These are phyloP conservation scores for Saccharomycopsis oosterbeekiorum DNA, from an alignment of 805 yeast species.

Conservation along the genomic window DNA sequence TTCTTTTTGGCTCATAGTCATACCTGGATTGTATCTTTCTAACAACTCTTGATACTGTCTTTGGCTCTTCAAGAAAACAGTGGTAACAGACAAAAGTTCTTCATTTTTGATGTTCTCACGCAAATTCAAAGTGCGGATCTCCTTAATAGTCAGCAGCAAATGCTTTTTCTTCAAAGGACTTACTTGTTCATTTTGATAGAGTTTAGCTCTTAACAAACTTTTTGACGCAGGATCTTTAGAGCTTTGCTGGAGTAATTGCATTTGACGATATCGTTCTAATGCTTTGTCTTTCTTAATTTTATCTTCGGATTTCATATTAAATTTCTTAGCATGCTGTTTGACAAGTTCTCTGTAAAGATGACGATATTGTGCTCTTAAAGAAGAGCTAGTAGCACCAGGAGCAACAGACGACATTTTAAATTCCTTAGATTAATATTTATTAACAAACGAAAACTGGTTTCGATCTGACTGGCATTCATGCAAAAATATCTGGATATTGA, in stretches of 20 bases:
- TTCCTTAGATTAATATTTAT: no score
- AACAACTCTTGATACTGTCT: constrained; percentile 67
- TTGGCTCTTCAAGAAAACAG: constrained; percentile 53
- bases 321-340: constrained; percentile 8
- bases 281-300: constrained; percentile 37
- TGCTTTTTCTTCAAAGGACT: not conserved
- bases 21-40: constrained; percentile 81
- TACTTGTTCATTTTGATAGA: not conserved
- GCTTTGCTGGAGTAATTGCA: constrained; percentile 34
- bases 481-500: not conserved
- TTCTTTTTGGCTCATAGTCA: constrained; percentile 67
- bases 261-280: constrained; percentile 37
- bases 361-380: constrained; percentile 6
- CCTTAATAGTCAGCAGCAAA: not conserved
- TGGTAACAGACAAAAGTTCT: not conserved
- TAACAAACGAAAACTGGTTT: not conserved
- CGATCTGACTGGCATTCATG: no score
- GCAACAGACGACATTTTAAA: not conserved
- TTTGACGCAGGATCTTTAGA: constrained; percentile 20
- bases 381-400: not conserved
- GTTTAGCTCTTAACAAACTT: not conserved
- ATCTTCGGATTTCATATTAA: constrained; percentile 30
- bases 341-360: constrained; percentile 14
- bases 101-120: constrained; percentile 1
- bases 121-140: constrained; percentile 1